Base-by-base conservation (phyloP, 2,329 filamentous ascomycete species). In the Pochonia chlamydosporia region DNA sequence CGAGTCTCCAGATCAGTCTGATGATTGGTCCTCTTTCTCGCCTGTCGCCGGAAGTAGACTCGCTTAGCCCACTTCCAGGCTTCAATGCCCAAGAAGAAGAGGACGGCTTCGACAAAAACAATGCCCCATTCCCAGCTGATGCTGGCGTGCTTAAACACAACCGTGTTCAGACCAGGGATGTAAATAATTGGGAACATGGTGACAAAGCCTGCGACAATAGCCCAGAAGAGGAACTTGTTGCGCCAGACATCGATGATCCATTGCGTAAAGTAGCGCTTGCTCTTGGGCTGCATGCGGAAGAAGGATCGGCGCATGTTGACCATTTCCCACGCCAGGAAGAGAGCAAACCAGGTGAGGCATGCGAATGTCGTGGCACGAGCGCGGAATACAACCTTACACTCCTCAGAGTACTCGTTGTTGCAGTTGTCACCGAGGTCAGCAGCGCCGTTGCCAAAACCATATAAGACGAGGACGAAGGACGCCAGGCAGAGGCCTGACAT, bases 261-360 rank as follows among this genome's bases (percentile, higher is more conserved):
- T 54, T 85, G 79, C 0, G 79, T 82, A 51, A 82, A 77, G 57
- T 81, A 79, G 40, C 65, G 69, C 54, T 77, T 79, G 44, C 76
- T 79, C 46, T 72, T 71, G 5, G 84, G 81, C 55, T 85, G 76
- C 81, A 88, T 85, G 56, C 78, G 75, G 74, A 89, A 89, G 68
- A 89, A 85, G 5, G 78, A 82, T 43, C 82, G 77, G 23, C 85
- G 79, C 69, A 85, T 75, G 52, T 85, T 74, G 50, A 87, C 72
- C 76, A 87, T 84, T 58, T 89, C 84, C 85, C 85, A 89, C 0
- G 85, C 85, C 9, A 87, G 74, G 69, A 89, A 86, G 21, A 88
- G 74, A 0, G 84, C 82, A 49, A 82, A 84, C 84, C 84, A 89
- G 1, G 85, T 88, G 47, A 89, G 69, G 52, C 78, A 84, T 16